Conservation (phyloP, 2,329 filamentous ascomycete genomes). For the Aspergillus sojae region DNA sequence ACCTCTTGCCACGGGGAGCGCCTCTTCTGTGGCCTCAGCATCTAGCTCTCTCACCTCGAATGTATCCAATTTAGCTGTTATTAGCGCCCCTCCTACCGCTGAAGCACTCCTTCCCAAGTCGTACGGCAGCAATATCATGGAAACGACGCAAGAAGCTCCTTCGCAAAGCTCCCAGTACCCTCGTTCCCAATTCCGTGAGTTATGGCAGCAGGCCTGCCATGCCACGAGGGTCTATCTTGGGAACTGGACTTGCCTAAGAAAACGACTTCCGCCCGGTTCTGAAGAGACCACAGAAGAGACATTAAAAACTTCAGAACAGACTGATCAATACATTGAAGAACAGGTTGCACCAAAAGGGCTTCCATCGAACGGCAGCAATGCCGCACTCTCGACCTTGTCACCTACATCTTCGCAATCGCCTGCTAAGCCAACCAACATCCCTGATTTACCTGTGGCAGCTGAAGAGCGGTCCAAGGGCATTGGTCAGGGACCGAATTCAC, state of each 20-base stretch:
- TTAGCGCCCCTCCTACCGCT: conserved; percentile 11
- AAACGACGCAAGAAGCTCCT: neutral
- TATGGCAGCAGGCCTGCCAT: conserved; percentile 40
- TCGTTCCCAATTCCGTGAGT: conserved; percentile 16
- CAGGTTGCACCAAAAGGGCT: neutral
- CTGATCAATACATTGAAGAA: neutral
- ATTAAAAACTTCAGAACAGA: neutral
- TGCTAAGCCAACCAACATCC: conserved; percentile 7
- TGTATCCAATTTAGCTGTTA: conserved; percentile 16
- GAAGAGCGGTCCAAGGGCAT: conserved; percentile 28
- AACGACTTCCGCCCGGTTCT: neutral
- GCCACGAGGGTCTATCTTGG: conserved; percentile 18
- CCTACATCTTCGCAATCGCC: neutral
- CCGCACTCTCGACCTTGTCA: neutral
- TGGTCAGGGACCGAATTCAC: conserved; percentile 27
- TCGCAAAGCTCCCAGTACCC: conserved; percentile 6
- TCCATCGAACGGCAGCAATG: conserved; percentile 3
- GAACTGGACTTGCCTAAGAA: conserved; percentile 1
- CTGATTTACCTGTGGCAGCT: conserved; percentile 14
- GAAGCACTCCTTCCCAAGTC: conserved; percentile 3
- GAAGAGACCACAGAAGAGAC: neutral
- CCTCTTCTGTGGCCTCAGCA: conserved; percentile 10
- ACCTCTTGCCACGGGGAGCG: conserved; percentile 24
- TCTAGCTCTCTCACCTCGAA: conserved; percentile 11
- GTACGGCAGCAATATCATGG: conserved; percentile 11